A percentile compares a stretch with the other conserved stretches of the same genome.
phyloP scores from a whole-genome alignment of 106 monocot species.

The Dioscorea zingiberensis region DNA sequence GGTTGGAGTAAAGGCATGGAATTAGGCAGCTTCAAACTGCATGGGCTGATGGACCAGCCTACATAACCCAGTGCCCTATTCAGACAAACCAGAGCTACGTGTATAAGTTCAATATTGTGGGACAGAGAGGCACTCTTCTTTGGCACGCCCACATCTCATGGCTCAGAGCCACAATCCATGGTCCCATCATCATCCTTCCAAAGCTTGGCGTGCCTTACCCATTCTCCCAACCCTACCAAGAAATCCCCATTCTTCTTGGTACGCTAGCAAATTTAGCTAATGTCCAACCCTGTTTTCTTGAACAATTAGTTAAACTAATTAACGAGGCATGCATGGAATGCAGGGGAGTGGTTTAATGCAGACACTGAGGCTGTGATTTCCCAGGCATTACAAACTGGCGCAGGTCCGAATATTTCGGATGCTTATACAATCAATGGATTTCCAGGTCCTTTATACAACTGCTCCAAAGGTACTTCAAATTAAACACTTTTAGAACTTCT shows the following conservation, averaged over 20 bases:
- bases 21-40: constrained; percentile 29
- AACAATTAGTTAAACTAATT: neutral
- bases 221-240: constrained; percentile 37
- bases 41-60: constrained; percentile 52
- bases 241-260: constrained; percentile 46
- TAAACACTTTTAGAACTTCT: neutral
- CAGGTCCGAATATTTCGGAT: constrained; percentile 45
- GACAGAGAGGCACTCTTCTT: constrained; percentile 48
- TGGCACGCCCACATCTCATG: constrained; percentile 59
- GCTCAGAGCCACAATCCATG: constrained; percentile 41
- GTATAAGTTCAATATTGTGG: constrained; percentile 43
- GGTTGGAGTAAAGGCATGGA: constrained; percentile 30
- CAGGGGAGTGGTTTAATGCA: constrained; percentile 47
- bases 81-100: constrained; percentile 34
- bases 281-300: neutral
- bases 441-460: constrained; percentile 44
- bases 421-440: constrained; percentile 45
- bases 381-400: constrained; percentile 38
- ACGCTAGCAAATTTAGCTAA: neutral
- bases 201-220: constrained; percentile 38
- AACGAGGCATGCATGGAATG: neutral
- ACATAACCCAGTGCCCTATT: constrained; percentile 52
- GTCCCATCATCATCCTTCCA: constrained; percentile 47
- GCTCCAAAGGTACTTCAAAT: neutral
- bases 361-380: constrained; percentile 37